A percentile compares a stretch with the other conserved stretches of the same genome.
phyloP scores from a whole-genome alignment of 441 rosid species.

The Bruguiera hainesii region DNA sequence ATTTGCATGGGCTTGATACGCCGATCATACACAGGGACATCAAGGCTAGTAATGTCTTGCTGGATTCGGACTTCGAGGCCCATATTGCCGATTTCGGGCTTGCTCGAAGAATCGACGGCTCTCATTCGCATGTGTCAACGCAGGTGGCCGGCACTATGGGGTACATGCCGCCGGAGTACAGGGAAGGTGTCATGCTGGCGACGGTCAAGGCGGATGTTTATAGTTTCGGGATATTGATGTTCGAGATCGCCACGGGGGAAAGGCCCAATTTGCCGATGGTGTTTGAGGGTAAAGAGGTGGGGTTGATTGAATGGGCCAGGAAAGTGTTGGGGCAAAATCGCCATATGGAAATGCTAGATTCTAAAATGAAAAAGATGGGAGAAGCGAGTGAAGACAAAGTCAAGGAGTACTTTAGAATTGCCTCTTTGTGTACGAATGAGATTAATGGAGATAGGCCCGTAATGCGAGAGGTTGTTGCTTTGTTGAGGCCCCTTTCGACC shows the following conservation, averaged over 20 bases:
- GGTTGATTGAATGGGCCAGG: conserved; percentile 57
- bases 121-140: conserved; percentile 74
- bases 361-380: conserved; percentile 17
- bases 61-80: conserved; percentile 52
- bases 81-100: conserved; percentile 87
- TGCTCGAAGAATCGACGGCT: conserved; percentile 46
- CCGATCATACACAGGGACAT: conserved; percentile 93
- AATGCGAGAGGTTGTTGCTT: conserved; percentile 46
- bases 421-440: conserved; percentile 50
- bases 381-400: conserved; percentile 32
- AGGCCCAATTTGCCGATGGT: conserved; percentile 59
- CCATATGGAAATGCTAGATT: conserved; percentile 57
- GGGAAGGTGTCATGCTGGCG: conserved; percentile 63
- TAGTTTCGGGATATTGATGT: conserved; percentile 78
- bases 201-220: conserved; percentile 67
- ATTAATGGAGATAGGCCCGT: conserved; percentile 45
- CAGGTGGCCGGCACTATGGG: conserved; percentile 96
- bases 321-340: conserved; percentile 32
- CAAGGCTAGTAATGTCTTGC: conserved; percentile 68
- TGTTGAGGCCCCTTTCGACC: conserved; percentile 28
- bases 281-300: conserved; percentile 38
- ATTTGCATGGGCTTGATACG: conserved; percentile 56
- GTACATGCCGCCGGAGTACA: conserved; percentile 96
- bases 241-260: conserved; percentile 55
- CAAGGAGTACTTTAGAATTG: conserved; percentile 58